phyloP scores from a whole-genome alignment of 2,329 filamentous ascomycete genomes.

The Coniochaeta sp. region DNA sequence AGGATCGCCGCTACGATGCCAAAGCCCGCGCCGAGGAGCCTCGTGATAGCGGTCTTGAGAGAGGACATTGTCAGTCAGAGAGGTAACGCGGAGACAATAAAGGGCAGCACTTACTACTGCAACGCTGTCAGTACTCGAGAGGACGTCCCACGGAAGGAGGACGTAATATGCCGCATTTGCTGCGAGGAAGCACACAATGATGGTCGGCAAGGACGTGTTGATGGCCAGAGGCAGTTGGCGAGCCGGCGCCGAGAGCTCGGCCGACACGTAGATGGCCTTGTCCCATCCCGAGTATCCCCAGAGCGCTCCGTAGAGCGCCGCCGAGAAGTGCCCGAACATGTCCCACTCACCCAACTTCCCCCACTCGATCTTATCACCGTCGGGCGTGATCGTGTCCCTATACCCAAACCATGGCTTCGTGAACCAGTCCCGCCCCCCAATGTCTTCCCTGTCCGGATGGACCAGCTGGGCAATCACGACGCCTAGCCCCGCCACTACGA shows the following conservation, averaged over 20 bases:
- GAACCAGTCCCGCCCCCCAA: constrained; percentile 44
- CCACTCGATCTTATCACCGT: constrained; percentile 43
- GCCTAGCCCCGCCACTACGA: constrained; percentile 41
- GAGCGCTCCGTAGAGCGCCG: constrained; percentile 53
- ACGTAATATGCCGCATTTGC: constrained; percentile 58
- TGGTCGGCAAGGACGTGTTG: constrained; percentile 52
- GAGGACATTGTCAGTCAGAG: constrained; percentile 2
- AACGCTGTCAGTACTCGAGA: constrained; percentile 53
- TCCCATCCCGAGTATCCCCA: constrained; percentile 65
- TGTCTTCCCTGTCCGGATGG: constrained; percentile 22
- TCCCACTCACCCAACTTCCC: constrained; percentile 44
- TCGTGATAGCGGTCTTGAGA: constrained; percentile 44
- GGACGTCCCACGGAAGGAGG: constrained; percentile 50
- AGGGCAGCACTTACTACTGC: constrained; percentile 43
- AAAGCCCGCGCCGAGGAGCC: constrained; percentile 43
- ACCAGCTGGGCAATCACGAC: constrained; percentile 34
- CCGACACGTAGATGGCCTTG: constrained; percentile 52
- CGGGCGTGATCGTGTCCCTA: constrained; percentile 40
- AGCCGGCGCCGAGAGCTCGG: constrained; percentile 42
- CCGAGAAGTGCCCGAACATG: constrained; percentile 50
- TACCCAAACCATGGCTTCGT: constrained; percentile 47
- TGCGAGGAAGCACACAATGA: constrained; percentile 50
- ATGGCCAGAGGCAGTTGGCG: constrained; percentile 53
- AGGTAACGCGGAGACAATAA: not conserved
- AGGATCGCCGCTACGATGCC: constrained; percentile 47